A percentile compares a stretch with the other conserved stretches of the same genome.
Conservation (phyloP, 306 rosid genomes). For the Cucurbita ficifolia region DNA sequence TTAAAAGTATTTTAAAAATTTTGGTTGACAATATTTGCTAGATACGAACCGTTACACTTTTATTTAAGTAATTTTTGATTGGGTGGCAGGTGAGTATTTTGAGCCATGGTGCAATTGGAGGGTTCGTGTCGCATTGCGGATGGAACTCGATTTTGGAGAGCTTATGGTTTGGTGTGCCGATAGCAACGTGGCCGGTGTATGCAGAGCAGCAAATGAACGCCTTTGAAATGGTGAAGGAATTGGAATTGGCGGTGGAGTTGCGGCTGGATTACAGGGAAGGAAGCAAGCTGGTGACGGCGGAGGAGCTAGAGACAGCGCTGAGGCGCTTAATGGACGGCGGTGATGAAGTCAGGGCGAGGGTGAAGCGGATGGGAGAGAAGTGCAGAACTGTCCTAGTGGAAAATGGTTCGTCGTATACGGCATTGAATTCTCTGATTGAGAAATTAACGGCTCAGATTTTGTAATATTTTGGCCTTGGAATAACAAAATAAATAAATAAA, state of each 20-base stretch:
- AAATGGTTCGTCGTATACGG: background rate
- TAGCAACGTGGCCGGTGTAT: background rate
- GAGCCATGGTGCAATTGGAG: background rate
- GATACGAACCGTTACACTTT: too few relatives aligned
- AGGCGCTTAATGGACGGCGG: background rate
- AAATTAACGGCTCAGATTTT: background rate
- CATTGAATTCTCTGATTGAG: background rate
- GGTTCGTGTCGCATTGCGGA: background rate
- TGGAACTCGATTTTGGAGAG: conserved; percentile 1
- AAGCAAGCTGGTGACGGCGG: background rate
- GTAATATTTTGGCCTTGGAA: background rate
- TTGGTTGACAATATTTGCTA: too few relatives aligned
- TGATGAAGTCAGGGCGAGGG: background rate
- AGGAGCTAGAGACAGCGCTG: background rate
- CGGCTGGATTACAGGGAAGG: conserved; percentile 27
- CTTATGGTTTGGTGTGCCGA: background rate
- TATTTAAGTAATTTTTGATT: too few relatives aligned
- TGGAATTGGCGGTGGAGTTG: conserved; percentile 41
- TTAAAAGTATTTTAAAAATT: too few relatives aligned
- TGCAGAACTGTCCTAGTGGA: background rate
- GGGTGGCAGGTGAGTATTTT: background rate
- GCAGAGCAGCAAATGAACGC: conserved; percentile 16
- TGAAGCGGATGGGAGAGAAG: background rate
- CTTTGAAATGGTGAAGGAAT: conserved; percentile 43
- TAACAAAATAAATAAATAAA: too few relatives aligned